These are phyloP conservation scores for Clavispora santaluciae DNA, from an alignment of 805 yeast species.

Conservation along the genomic window DNA sequence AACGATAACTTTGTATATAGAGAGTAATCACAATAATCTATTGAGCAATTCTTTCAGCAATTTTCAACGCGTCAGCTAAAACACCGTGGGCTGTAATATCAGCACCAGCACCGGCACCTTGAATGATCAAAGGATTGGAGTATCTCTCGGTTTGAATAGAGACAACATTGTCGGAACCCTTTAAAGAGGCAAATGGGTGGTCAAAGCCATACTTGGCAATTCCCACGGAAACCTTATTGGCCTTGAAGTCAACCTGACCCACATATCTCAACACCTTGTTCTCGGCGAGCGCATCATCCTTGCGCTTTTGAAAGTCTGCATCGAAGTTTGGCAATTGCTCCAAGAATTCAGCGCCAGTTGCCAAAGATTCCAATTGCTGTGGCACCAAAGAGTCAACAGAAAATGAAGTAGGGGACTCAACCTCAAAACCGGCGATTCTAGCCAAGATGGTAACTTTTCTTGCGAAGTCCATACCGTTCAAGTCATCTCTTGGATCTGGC, in stretches of 20 bases:
- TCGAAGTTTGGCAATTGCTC: slow-evolving; percentile 79
- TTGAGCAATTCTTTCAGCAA: slow-evolving; percentile 75
- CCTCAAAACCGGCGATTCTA: slow-evolving; percentile 81
- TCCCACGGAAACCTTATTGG: slow-evolving; percentile 73
- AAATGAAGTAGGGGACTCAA: slow-evolving; percentile 86
- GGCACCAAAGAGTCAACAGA: slow-evolving; percentile 94
- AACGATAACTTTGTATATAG: not conserved
- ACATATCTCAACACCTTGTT: slow-evolving; percentile 90
- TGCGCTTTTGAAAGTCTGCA: slow-evolving; percentile 67
- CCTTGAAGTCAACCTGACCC: slow-evolving; percentile 78
- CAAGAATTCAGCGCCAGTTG: slow-evolving; percentile 74
- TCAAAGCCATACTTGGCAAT: slow-evolving; percentile 80
- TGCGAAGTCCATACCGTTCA: slow-evolving; percentile 97
- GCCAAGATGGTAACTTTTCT: slow-evolving; percentile 96
- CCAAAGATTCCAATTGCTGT: slow-evolving; percentile 67
- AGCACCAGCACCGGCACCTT: slow-evolving; percentile 96
- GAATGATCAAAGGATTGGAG: slow-evolving; percentile 86
- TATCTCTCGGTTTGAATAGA: slow-evolving; percentile 90
- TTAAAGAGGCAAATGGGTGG: slow-evolving; percentile 93
- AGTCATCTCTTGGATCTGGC: slow-evolving; percentile 99
- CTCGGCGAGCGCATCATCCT: slow-evolving; percentile 75
- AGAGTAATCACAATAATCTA: slow-evolving; percentile 14
- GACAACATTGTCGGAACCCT: slow-evolving; percentile 95
- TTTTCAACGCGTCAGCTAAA: slow-evolving; percentile 85
- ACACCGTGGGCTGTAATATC: slow-evolving; percentile 77